These are phyloP conservation scores for Yamadazyma blattariae DNA, from an alignment of 1,139 yeast genomes.

Conservation along the genomic window DNA sequence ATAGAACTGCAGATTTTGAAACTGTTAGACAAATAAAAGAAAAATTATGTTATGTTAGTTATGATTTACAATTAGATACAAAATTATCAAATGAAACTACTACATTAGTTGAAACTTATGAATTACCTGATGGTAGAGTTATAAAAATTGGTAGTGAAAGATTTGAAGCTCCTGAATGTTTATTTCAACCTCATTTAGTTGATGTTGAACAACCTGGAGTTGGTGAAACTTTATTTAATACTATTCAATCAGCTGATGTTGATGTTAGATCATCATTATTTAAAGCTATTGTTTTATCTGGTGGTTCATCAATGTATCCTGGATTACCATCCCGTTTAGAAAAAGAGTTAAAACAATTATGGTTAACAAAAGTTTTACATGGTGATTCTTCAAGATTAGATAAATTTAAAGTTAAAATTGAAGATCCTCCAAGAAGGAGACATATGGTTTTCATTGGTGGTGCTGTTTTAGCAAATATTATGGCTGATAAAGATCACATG, in stretches of 20 bases:
- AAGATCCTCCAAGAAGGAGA: constrained; percentile 98
- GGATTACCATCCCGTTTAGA: constrained; percentile 95
- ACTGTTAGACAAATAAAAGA: constrained; percentile 98
- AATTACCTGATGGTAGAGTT: constrained; percentile 94
- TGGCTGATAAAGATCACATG: constrained; percentile 98
- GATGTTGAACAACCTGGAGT: constrained; percentile 97
- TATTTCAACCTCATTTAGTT: constrained; percentile 95
- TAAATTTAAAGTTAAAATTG: constrained; percentile 93
- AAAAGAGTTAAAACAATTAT: constrained; percentile 91
- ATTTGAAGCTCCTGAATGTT: constrained; percentile 97
- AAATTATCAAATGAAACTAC: constrained; percentile 92
- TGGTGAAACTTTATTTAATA: constrained; percentile 88
- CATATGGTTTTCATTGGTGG: constrained; percentile 99
- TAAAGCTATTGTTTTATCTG: constrained; percentile 90
- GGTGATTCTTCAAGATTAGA: constrained; percentile 85
- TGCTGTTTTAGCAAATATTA: constrained; percentile 94
- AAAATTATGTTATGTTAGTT: constrained; percentile 90
- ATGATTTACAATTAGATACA: constrained; percentile 86
- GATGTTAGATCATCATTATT: constrained; percentile 87
- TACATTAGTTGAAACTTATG: constrained; percentile 84
- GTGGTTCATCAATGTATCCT: constrained; percentile 99
- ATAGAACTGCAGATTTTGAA: constrained; percentile 97
- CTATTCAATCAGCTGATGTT: constrained; percentile 91
- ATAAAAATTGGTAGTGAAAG: constrained; percentile 94
- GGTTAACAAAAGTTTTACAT: constrained; percentile 85